These are phyloP conservation scores for Xanthoconium separans DNA, from an alignment of 1,284 basidiomycete species.

Conservation along the genomic window DNA sequence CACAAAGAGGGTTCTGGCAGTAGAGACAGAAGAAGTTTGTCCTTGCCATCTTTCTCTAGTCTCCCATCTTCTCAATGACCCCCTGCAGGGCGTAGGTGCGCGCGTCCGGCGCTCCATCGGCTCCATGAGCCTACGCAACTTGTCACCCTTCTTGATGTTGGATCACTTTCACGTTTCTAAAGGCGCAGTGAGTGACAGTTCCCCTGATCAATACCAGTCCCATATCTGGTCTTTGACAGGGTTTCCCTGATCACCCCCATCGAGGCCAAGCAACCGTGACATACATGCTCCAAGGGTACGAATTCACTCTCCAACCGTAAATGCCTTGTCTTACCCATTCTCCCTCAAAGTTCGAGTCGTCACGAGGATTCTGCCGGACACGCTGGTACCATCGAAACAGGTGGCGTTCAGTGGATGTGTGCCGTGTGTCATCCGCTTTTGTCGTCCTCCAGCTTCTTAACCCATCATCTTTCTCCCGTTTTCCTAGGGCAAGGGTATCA, in stretches of 20 bases:
- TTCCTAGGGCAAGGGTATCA: slow-evolving; percentile 51
- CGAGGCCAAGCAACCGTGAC: slow-evolving; percentile 87
- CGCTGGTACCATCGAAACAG: slow-evolving; percentile 75
- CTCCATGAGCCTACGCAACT: slow-evolving; percentile 68
- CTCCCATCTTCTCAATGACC: background rate
- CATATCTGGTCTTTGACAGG: slow-evolving; percentile 34
- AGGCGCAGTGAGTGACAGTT: slow-evolving; percentile 50
- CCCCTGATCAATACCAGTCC: background rate
- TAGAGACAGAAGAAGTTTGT: slow-evolving; percentile 77
- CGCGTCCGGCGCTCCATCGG: slow-evolving; percentile 91
- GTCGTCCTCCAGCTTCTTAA: background rate
- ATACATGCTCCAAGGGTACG: slow-evolving; percentile 83
- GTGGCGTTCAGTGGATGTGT: slow-evolving; percentile 96
- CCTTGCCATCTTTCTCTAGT: background rate
- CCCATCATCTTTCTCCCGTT: slow-evolving; percentile 4
- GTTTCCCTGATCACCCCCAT: slow-evolving; percentile 87
- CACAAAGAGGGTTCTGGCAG: slow-evolving; percentile 71
- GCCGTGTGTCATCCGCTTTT: slow-evolving; percentile 51
- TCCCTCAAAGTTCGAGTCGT: slow-evolving; percentile 51
- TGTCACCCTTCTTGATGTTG: slow-evolving; percentile 90
- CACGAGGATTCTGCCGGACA: slow-evolving; percentile 96
- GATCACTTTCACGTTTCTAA: slow-evolving; percentile 71
- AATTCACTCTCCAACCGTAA: background rate
- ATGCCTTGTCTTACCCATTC: background rate
- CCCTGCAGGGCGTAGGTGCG: slow-evolving; percentile 76